A percentile compares a stretch with the other conserved stretches of the same genome.
Conservation (phyloP, 257 asterid species). For the Solanum virginianum region DNA sequence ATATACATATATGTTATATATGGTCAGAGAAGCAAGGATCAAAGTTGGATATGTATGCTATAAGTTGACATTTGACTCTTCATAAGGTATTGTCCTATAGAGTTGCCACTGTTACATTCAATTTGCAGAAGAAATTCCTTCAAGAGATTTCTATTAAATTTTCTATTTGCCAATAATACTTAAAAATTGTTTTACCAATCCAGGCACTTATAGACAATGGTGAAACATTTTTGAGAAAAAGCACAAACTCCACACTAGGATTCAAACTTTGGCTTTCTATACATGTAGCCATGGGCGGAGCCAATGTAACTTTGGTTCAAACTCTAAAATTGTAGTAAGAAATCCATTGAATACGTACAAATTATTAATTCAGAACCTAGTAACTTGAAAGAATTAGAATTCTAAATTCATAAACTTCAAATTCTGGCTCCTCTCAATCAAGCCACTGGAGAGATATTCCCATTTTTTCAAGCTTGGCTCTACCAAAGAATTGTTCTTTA, state of each 20-base stretch:
- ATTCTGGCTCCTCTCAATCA: background rate
- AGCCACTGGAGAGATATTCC: background rate
- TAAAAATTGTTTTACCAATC: background rate
- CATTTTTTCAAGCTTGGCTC: conserved; percentile 7
- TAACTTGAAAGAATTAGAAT: background rate
- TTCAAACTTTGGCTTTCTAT: background rate
- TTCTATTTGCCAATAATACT: background rate
- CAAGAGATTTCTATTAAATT: background rate
- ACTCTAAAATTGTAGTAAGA: background rate
- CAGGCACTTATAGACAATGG: background rate
- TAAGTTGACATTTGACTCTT: background rate
- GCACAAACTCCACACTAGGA: background rate
- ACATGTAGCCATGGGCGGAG: background rate
- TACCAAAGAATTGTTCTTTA: conserved; percentile 29
- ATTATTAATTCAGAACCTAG: background rate
- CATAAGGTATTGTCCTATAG: too few species aligned
- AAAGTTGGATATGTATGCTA: too few species aligned
- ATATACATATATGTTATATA: too few species aligned
- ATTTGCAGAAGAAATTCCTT: background rate
- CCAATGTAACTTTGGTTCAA: background rate
- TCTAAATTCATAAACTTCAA: background rate
- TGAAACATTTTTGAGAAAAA: background rate
- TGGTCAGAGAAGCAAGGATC: too few species aligned
- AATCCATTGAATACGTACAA: background rate
- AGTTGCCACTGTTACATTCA: background rate